Percentiles rank a stretch among this genome's conserved stretches.
Conservation (phyloP, 2,329 filamentous ascomycete genomes). For the Trichoderma koningii region DNA sequence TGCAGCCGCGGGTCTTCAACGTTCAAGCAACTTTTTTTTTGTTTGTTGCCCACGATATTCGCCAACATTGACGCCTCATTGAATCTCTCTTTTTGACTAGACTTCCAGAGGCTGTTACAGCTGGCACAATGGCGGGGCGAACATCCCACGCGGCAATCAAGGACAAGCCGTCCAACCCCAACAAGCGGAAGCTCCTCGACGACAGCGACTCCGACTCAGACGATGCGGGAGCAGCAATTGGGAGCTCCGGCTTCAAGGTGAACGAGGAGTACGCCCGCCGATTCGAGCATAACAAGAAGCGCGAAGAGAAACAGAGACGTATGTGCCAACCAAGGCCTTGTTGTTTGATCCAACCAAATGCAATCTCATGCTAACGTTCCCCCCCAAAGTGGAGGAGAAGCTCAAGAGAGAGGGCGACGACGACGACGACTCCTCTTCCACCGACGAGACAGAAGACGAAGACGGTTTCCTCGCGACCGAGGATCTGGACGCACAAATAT, state of each 20-base stretch:
- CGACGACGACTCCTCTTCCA: slow-evolving; percentile 63
- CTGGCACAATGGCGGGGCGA: slow-evolving; percentile 30
- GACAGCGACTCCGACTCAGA: slow-evolving; percentile 56
- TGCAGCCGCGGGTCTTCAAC: slow-evolving; percentile 12
- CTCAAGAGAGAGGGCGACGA: slow-evolving; percentile 56
- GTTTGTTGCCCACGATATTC: background rate
- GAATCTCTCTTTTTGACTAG: background rate
- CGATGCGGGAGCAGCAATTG: slow-evolving; percentile 43
- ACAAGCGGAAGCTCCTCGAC: slow-evolving; percentile 57
- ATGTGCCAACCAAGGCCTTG: slow-evolving; percentile 36
- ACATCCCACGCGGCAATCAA: background rate
- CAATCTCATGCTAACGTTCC: slow-evolving; percentile 23
- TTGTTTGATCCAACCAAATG: background rate
- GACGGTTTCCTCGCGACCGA: slow-evolving; percentile 84
- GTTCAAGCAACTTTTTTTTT: slow-evolving; percentile 12
- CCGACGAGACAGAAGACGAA: slow-evolving; percentile 85
- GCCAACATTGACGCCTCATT: background rate
- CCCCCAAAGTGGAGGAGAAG: slow-evolving; percentile 78
- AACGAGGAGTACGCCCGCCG: slow-evolving; percentile 86
- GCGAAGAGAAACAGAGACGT: slow-evolving; percentile 78
- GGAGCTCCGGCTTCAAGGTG: slow-evolving; percentile 66
- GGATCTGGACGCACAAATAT: slow-evolving; percentile 82
- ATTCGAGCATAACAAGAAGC: slow-evolving; percentile 97
- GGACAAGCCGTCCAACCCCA: slow-evolving; percentile 36
- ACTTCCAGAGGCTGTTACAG: slow-evolving; percentile 23